Base-by-base conservation (phyloP, 164 flowering plant species). In the Houttuynia cordata region DNA sequence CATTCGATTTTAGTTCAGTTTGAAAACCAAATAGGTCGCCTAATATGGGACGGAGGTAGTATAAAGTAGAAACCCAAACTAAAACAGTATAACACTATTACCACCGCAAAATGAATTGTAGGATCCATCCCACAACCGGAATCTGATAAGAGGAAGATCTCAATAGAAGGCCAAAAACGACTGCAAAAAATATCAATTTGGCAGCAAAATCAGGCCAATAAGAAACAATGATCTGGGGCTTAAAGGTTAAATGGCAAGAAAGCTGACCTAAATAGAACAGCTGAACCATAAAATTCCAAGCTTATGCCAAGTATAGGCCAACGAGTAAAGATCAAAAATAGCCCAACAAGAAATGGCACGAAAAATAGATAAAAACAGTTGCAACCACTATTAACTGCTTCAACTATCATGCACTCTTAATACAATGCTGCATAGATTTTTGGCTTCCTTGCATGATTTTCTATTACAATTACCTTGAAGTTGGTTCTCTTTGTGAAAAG, bases 241-340 rank as follows among this genome's bases (percentile, higher is more conserved):
- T 25, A 37, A 18, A 20, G 64, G 50, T 30, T 52, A 45, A 1
- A 53, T 57, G 47, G 60, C 9, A 19, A 55, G 56, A 67, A 64
- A 74, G 4, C 85, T 61, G 68, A 85, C 96, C 90, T 74, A 60
- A 88, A 88, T 58, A 88, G 81, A 58, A 73, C 68, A 62, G 85
- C 34, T 53, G 79, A 74, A 51, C 90, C 90, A 76, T 81, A 88
- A 53, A 81, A 70, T 73, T 88, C 86, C 51, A 85, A 62, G 56
- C 84, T 56, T 56, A 88, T 85, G 17, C 92, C 96, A 61, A 74
- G 69, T 57, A 88, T 71, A 51, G 91, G 96, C 90, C 90, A 88
- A 40, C 92, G 89, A 58, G 84, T 85, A 69, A 85, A 83, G 58
- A 88, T 72, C 60, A 88, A 73, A 60, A 85, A 79, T 34, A 85